Evolutionary conservation across 202 grass and related monocot genomes (phyloP).

Genomic region (Setaria viridis): DNA sequence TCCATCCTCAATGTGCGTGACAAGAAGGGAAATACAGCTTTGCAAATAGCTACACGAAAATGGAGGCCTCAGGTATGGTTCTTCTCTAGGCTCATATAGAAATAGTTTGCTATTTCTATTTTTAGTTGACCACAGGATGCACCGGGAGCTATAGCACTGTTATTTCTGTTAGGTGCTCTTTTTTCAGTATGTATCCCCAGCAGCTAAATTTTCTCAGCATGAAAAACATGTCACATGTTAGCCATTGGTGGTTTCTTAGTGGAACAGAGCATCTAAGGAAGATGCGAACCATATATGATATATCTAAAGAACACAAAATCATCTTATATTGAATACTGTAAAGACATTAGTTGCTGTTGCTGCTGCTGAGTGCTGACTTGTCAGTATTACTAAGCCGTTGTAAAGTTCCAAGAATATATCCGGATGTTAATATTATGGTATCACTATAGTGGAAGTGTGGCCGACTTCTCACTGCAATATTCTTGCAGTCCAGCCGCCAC

Average conservation of each 20-base stretch:
- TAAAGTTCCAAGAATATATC: not conserved
- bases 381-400: conserved; percentile 11
- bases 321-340: conserved; percentile 21
- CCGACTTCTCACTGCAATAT: not conserved
- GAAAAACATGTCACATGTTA: not conserved
- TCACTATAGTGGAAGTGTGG: conserved; percentile 1
- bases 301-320: not conserved
- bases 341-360: not conserved
- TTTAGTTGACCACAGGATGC: conserved; percentile 7
- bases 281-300: conserved; percentile 5
- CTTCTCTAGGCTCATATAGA: conserved; percentile 22
- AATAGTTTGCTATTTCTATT: not conserved
- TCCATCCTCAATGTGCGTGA: conserved; percentile 92
- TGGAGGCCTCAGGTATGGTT: conserved; percentile 92
- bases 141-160: not conserved
- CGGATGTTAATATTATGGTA: not conserved
- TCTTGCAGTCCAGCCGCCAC: not conserved
- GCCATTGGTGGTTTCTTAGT: not conserved
- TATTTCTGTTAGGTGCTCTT: not conserved
- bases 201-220: not conserved
- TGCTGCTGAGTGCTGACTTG: conserved; percentile 9
- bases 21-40: conserved; percentile 94
- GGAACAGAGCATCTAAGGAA: conserved; percentile 13
- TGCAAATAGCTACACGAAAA: conserved; percentile 98
- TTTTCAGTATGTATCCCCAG: conserved; percentile 2